Conservation (phyloP, 495 filamentous ascomycete genomes). For the Terfezia claveryi region DNA sequence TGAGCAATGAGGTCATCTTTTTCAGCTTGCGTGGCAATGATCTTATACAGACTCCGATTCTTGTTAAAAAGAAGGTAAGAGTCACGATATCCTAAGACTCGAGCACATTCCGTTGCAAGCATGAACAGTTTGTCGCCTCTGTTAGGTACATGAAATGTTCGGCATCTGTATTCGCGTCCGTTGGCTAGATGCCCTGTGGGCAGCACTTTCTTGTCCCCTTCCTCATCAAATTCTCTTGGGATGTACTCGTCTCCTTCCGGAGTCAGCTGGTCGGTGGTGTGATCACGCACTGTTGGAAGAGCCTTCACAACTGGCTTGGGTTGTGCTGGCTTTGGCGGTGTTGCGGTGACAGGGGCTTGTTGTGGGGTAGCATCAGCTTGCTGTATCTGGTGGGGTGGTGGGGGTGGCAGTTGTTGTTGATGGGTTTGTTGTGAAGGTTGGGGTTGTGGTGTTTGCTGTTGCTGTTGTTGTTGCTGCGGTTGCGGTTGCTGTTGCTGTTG, state of each 20-base stretch:
- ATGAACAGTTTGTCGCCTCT: slow-evolving; percentile 90
- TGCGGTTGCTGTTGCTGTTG: neutral
- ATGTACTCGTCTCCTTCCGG: slow-evolving; percentile 90
- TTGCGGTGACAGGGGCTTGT: slow-evolving; percentile 43
- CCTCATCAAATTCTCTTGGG: slow-evolving; percentile 76
- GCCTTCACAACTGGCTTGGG: slow-evolving; percentile 83
- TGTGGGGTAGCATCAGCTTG: slow-evolving; percentile 43
- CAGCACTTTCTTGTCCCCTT: slow-evolving; percentile 83
- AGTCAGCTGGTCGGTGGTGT: slow-evolving; percentile 90
- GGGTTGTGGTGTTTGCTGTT: slow-evolving; percentile 22
- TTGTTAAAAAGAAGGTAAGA: slow-evolving; percentile 99
- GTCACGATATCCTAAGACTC: slow-evolving; percentile 84
- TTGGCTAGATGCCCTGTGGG: slow-evolving; percentile 59
- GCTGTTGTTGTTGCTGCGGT: slow-evolving; percentile 22
- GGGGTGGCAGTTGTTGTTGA: slow-evolving; percentile 25
- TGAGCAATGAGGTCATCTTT: slow-evolving; percentile 92
- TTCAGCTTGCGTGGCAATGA: slow-evolving; percentile 86
- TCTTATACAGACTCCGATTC: slow-evolving; percentile 90
- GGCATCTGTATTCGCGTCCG: slow-evolving; percentile 71
- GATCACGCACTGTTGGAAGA: slow-evolving; percentile 82
- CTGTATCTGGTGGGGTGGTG: slow-evolving; percentile 55
- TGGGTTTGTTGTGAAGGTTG: neutral
- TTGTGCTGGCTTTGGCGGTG: slow-evolving; percentile 67
- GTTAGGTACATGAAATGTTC: slow-evolving; percentile 80
- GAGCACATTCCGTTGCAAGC: slow-evolving; percentile 92